A percentile compares a stretch with the other conserved stretches of the same genome.
phyloP scores from a whole-genome alignment of 23 red algal species.

The Gracilaria gracilis region DNA sequence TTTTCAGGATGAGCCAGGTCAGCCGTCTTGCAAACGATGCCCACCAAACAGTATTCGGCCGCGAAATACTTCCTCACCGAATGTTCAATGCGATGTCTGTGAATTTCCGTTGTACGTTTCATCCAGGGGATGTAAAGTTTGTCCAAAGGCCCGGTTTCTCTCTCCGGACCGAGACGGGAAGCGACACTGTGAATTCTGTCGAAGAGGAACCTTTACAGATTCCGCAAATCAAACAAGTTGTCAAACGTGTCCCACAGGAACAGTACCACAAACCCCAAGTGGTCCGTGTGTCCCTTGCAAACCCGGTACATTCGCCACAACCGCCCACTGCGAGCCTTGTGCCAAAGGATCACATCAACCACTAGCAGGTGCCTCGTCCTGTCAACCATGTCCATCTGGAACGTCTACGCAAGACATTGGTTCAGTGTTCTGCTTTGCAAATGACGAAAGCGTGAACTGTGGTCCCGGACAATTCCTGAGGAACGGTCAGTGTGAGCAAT shows the following conservation, averaged over 20 bases:
- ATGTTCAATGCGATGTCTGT: not conserved
- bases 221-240: not conserved
- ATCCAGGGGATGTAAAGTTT: not conserved
- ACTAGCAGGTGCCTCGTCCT: not conserved
- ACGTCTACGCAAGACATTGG: not conserved
- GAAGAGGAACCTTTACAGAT: not conserved
- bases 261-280: not conserved
- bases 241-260: not conserved
- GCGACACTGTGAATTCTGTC: not conserved
- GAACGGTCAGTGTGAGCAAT: not conserved
- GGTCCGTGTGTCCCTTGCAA: not conserved
- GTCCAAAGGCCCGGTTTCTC: not conserved
- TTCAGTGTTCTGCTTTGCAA: not conserved
- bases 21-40: not conserved
- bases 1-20: not conserved
- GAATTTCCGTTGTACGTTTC: not conserved
- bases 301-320: not conserved
- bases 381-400: not conserved
- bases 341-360: not conserved
- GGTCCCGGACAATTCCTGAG: not conserved
- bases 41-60: not conserved
- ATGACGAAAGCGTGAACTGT: not conserved
- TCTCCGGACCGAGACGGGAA: not conserved
- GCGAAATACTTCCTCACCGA: not conserved
- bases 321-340: not conserved